Evolutionary conservation across 257 asterid species (phyloP).

Genomic region (Solanum tarapatanum): DNA sequence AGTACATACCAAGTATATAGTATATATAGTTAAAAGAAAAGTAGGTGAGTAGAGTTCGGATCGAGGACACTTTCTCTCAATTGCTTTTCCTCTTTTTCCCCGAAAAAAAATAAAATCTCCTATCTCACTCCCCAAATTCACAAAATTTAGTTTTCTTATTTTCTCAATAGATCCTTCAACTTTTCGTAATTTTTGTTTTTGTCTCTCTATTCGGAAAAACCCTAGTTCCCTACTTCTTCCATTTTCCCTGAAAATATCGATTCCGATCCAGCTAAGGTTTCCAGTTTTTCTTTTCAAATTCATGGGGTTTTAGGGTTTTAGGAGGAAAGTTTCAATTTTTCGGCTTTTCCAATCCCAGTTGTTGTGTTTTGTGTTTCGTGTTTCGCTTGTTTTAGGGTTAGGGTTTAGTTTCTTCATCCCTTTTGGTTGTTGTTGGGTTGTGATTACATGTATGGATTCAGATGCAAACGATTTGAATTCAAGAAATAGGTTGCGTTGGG

Average conservation of each 20-base stretch:
- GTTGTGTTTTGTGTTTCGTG: not conserved
- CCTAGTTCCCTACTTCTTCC: not conserved
- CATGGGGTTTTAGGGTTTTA: not conserved
- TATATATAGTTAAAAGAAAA: not conserved
- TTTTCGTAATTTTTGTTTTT: not conserved
- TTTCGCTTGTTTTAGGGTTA: slow-evolving; percentile 2
- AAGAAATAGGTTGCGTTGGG: slow-evolving; percentile 13
- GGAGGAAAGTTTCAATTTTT: slow-evolving; percentile 6
- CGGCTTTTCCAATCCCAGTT: not conserved
- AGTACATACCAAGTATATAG: not conserved
- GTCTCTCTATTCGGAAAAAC: not conserved
- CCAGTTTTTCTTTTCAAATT: not conserved
- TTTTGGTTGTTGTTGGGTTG: not conserved
- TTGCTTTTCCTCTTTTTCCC: not conserved
- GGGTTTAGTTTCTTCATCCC: slow-evolving; percentile 4
- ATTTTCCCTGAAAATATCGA: not conserved
- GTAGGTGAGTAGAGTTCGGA: not conserved
- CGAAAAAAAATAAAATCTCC: not conserved
- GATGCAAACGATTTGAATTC: slow-evolving; percentile 13
- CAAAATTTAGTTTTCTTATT: not conserved
- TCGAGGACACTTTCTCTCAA: not conserved
- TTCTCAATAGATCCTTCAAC: not conserved
- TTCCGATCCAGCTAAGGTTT: not conserved
- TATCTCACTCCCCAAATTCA: not conserved
- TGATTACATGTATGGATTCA: slow-evolving; percentile 34